Evolutionary conservation across 257 asterid genomes (phyloP).

Genomic region (Cordia subcordata): DNA sequence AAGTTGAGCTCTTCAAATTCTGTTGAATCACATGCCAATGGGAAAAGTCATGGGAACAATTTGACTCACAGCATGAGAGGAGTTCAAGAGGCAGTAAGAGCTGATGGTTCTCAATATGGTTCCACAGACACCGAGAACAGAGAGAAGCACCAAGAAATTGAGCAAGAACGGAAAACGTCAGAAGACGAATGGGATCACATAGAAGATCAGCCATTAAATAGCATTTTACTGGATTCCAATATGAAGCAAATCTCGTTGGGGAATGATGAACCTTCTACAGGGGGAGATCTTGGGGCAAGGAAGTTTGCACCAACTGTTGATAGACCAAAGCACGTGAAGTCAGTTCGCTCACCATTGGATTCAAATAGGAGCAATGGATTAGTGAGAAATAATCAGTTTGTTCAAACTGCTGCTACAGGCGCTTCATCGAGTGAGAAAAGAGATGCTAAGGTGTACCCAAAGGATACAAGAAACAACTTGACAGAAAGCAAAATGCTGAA

Average conservation of each 20-base stretch:
- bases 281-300: conserved; percentile 17
- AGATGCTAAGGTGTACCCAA: conserved; percentile 30
- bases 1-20: conserved; percentile 13
- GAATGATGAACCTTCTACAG: conserved; percentile 22
- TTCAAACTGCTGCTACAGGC: conserved; percentile 19
- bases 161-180: conserved; percentile 16
- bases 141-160: conserved; percentile 24
- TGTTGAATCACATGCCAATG: conserved; percentile 12
- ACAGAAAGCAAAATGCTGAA: conserved; percentile 43
- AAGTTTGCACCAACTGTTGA: conserved; percentile 30
- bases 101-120: conserved; percentile 16
- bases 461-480: conserved; percentile 42
- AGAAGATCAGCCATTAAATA: conserved; percentile 26
- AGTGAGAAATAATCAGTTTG: conserved; percentile 27
- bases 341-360: conserved; percentile 55
- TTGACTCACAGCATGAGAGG: conserved; percentile 16
- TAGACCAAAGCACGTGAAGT: conserved; percentile 40
- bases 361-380: conserved; percentile 42
- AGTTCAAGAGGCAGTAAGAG: conserved; percentile 13
- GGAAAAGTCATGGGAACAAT: conserved; percentile 17
- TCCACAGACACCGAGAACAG: conserved; percentile 15
- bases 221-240: conserved; percentile 18
- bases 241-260: conserved; percentile 19
- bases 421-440: conserved; percentile 21
- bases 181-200: conserved; percentile 26